phyloP scores from a whole-genome alignment of 129 eudicot genomes.

The Mikania micrantha region DNA sequence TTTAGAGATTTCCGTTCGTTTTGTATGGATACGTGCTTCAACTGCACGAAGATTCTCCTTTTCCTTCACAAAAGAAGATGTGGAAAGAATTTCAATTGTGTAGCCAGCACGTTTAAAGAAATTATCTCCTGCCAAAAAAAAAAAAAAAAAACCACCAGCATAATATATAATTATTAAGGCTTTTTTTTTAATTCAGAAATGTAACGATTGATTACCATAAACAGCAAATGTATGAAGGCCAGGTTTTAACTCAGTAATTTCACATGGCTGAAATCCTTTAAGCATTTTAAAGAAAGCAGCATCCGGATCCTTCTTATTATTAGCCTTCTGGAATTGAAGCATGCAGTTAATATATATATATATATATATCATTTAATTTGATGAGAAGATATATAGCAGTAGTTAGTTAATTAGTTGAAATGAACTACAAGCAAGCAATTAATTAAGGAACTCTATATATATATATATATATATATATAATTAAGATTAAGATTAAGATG shows the following conservation, averaged over 20 bases:
- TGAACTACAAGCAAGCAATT: not conserved
- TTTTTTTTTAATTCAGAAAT: not conserved
- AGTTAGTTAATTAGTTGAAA: not conserved
- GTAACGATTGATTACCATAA: no score
- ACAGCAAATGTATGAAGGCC: constrained; percentile 83
- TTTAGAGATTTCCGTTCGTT: constrained; percentile 76
- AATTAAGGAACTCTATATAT: no score
- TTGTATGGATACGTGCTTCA: constrained; percentile 80
- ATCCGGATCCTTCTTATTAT: constrained; percentile 76
- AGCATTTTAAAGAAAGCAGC: constrained; percentile 79
- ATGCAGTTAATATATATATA: no score
- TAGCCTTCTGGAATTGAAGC: constrained; percentile 54
- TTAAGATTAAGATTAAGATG: no score
- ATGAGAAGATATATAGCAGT: not conserved
- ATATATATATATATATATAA: no score
- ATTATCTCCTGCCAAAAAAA: constrained; percentile 63
- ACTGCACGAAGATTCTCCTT: constrained; percentile 66
- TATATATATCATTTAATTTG: no score
- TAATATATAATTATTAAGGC: no score
- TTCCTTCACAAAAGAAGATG: constrained; percentile 56
- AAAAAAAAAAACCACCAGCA: no score
- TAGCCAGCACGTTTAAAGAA: constrained; percentile 84
- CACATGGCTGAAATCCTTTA: constrained; percentile 95
- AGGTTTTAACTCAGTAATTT: constrained; percentile 73
- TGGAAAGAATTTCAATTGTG: constrained; percentile 81